Percentiles rank a stretch among this genome's conserved stretches.
Evolutionary conservation across 805 yeast species (phyloP).

Genomic region (Lipomyces lipofer): DNA sequence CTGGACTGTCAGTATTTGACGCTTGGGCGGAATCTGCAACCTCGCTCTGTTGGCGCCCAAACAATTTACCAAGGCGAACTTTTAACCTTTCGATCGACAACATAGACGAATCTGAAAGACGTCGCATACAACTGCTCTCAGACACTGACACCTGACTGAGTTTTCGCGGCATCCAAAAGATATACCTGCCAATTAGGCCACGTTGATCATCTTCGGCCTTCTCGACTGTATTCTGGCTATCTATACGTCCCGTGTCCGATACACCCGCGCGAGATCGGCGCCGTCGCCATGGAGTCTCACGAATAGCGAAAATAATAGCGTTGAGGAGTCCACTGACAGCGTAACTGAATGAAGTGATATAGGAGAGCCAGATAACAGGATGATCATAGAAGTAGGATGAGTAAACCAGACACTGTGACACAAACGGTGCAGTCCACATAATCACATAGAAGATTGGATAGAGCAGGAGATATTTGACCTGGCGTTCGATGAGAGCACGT

Average conservation of each 20-base stretch:
- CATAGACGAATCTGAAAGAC: not conserved
- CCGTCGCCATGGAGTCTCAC: slow-evolving; percentile 74
- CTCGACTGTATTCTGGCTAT: too few species aligned
- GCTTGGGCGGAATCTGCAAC: too few species aligned
- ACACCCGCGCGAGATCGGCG: too few species aligned
- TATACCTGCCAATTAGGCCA: not conserved
- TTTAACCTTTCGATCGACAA: slow-evolving; percentile 1
- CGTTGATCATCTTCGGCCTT: too few species aligned
- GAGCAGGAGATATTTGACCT: slow-evolving; percentile 74
- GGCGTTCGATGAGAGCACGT: slow-evolving; percentile 67
- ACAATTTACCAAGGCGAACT: not conserved
- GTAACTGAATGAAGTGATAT: slow-evolving; percentile 72
- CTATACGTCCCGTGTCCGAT: too few species aligned
- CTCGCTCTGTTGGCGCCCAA: not conserved
- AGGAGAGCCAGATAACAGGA: slow-evolving; percentile 62
- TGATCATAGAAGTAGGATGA: slow-evolving; percentile 50
- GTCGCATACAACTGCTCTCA: not conserved
- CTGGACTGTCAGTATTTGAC: too few species aligned
- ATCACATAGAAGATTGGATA: slow-evolving; percentile 81
- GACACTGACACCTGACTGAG: not conserved
- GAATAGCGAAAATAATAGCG: slow-evolving; percentile 66
- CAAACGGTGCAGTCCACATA: slow-evolving; percentile 80
- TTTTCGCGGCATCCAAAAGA: not conserved
- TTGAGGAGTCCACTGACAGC: slow-evolving; percentile 81
- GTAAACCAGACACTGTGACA: slow-evolving; percentile 60